Conservation (phyloP, 768 basidiomycete genomes). For the Astraeus odoratus region DNA sequence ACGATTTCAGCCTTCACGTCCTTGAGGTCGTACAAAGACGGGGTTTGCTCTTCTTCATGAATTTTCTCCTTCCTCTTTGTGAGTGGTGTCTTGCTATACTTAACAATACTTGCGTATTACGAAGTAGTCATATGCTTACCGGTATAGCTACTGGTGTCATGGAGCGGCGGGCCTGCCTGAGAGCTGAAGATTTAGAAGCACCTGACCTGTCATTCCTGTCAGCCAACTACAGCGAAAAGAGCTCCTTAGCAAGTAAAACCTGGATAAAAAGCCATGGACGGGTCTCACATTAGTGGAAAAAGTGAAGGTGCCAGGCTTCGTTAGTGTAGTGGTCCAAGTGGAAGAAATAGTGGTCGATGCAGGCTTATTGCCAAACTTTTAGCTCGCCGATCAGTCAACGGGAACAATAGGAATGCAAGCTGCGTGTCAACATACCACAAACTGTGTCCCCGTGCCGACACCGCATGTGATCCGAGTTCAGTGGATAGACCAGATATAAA, state of each 20-base stretch:
- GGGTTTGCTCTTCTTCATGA: background rate
- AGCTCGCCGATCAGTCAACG: background rate
- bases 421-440: background rate
- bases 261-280: too few species aligned
- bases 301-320: background rate
- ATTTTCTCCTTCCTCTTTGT: background rate
- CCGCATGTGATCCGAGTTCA: too few species aligned
- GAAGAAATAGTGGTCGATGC: background rate
- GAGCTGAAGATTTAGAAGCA: background rate
- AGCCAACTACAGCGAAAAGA: background rate
- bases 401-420: background rate
- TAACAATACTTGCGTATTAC: too few species aligned
- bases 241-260: too few species aligned
- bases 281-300: background rate
- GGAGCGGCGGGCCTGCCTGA: background rate
- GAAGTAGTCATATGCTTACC: background rate
- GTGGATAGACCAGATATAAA: too few species aligned
- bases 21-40: background rate
- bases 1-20: background rate
- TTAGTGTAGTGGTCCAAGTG: background rate
- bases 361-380: background rate
- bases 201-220: background rate
- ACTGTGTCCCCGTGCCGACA: too few species aligned
- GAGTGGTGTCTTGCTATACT: too few species aligned
- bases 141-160: background rate